These are phyloP conservation scores for Candolleomyces efflorescens DNA, from an alignment of 768 basidiomycete genomes.

Conservation along the genomic window DNA sequence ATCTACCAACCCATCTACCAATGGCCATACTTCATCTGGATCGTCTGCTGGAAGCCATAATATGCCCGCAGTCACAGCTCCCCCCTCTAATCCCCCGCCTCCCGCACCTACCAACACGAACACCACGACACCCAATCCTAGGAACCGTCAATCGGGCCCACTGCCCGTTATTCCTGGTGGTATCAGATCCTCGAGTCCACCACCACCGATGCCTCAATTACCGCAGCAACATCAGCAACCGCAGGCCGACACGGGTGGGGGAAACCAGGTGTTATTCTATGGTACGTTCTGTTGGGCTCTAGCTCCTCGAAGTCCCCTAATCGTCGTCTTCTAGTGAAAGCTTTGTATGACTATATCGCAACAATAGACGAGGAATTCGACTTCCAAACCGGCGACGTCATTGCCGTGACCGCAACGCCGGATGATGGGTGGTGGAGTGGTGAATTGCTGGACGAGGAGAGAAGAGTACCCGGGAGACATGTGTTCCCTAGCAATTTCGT, in stretches of 20 bases:
- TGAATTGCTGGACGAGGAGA: slow-evolving; percentile 68
- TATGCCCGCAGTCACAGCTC: not conserved
- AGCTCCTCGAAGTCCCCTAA: not conserved
- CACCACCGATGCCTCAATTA: slow-evolving; percentile 23
- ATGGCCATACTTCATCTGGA: slow-evolving; percentile 1
- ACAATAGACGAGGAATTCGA: slow-evolving; percentile 92
- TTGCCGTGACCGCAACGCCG: slow-evolving; percentile 91
- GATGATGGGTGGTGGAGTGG: slow-evolving; percentile 99
- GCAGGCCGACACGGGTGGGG: not conserved
- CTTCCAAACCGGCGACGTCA: slow-evolving; percentile 94
- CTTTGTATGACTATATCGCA: slow-evolving; percentile 82
- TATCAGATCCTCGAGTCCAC: slow-evolving; percentile 15
- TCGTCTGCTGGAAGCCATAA: not conserved
- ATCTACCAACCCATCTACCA: slow-evolving; percentile 1
- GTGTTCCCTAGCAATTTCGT: slow-evolving; percentile 91
- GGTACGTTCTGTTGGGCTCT: slow-evolving; percentile 44
- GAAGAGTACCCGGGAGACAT: slow-evolving; percentile 65
- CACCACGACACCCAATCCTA: slow-evolving; percentile 14
- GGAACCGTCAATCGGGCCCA: slow-evolving; percentile 21
- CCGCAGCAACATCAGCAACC: slow-evolving; percentile 15
- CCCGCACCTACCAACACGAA: not conserved
- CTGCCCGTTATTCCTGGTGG: slow-evolving; percentile 22
- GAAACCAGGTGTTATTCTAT: slow-evolving; percentile 71
- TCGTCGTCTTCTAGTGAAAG: slow-evolving; percentile 58
- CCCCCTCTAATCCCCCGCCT: slow-evolving; percentile 7